Conservation (phyloP, 2,329 filamentous ascomycete genomes). For the Cladosporium sp. region DNA sequence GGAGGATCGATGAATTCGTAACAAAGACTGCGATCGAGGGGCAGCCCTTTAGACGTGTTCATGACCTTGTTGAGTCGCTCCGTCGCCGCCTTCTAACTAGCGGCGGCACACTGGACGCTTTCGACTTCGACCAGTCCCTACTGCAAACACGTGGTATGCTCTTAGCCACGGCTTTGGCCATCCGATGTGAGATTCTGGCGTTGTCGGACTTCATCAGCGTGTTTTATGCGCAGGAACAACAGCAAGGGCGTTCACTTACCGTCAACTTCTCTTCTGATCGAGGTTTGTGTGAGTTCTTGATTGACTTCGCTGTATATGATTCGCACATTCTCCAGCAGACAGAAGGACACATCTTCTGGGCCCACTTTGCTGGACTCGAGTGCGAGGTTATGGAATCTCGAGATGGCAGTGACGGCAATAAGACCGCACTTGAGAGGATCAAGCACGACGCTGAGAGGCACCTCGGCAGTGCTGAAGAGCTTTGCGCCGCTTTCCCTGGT, state of each 20-base stretch:
- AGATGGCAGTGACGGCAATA: neutral
- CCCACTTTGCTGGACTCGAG: conserved; percentile 51
- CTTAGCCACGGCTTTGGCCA: conserved; percentile 46
- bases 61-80: conserved; percentile 46
- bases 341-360: conserved; percentile 54
- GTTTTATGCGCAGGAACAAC: conserved; percentile 17
- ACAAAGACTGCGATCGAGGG: conserved; percentile 45
- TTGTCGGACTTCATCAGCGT: conserved; percentile 46
- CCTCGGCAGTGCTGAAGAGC: conserved; percentile 29
- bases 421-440: conserved; percentile 26
- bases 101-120: conserved; percentile 24
- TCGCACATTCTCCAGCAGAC: conserved; percentile 47
- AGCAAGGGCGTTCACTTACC: conserved; percentile 16
- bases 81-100: conserved; percentile 34
- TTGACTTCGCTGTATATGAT: conserved; percentile 39
- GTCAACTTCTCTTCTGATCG: conserved; percentile 40
- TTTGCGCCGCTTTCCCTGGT: conserved; percentile 29
- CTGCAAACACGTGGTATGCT: conserved; percentile 39
- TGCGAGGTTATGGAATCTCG: conserved; percentile 25
- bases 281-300: conserved; percentile 44
- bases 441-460: conserved; percentile 27
- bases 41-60: conserved; percentile 52
- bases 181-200: conserved; percentile 53
- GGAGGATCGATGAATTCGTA: conserved; percentile 29
- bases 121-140: conserved; percentile 32